phyloP scores from a whole-genome alignment of 202 grass and related monocot genomes.

The Zizania palustris region DNA sequence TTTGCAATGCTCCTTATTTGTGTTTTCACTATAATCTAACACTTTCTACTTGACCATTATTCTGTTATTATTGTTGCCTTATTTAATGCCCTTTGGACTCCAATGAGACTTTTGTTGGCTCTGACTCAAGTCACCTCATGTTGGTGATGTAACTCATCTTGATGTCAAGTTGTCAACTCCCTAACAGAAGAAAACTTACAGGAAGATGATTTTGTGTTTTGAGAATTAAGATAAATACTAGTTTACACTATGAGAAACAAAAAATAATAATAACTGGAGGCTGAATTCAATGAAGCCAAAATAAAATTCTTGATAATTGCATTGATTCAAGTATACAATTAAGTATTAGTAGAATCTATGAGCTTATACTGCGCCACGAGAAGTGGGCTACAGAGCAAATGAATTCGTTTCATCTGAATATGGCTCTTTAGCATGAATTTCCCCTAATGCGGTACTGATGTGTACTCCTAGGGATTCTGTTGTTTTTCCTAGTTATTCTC shows the following conservation, averaged over 20 bases:
- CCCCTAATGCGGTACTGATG: constrained; percentile 6
- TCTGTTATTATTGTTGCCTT: constrained; percentile 15
- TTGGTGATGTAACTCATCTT: not conserved
- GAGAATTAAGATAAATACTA: constrained; percentile 13
- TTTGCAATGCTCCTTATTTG: not conserved
- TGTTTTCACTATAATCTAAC: not conserved
- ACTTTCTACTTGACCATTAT: constrained; percentile 1
- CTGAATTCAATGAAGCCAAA: not conserved
- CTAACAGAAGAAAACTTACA: not conserved
- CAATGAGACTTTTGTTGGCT: constrained; percentile 13
- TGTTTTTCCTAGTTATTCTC: constrained; percentile 16
- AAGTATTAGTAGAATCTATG: not conserved
- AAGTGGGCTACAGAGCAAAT: constrained; percentile 10
- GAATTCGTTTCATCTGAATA: constrained; percentile 25
- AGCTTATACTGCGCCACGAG: not conserved
- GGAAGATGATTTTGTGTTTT: not conserved
- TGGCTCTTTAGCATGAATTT: not conserved
- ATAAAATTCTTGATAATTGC: constrained; percentile 12
- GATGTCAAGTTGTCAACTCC: constrained; percentile 2
- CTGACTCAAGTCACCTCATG: not conserved
- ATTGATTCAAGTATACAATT: not conserved
- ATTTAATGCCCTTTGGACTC: constrained; percentile 12
- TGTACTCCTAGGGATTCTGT: not conserved
- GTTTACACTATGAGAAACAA: constrained; percentile 17
- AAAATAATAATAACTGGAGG: not conserved